A percentile compares a stretch with the other conserved stretches of the same genome.
Evolutionary conservation across 306 rosid species (phyloP).

Genomic region (Crotalaria pallida): DNA sequence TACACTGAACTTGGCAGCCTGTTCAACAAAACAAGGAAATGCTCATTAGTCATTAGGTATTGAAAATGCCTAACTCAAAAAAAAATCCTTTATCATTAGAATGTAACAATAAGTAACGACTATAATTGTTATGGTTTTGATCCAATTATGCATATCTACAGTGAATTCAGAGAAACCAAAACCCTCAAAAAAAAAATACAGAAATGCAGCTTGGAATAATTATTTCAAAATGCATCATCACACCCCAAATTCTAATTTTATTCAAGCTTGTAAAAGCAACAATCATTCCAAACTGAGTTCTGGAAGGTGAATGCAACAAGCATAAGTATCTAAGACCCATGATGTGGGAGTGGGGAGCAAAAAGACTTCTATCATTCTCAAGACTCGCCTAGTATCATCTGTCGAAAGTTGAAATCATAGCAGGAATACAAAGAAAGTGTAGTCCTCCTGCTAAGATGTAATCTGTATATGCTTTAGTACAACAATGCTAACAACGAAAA

Average conservation of each 20-base stretch:
- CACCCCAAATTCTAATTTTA: not conserved
- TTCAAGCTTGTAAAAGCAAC: not conserved
- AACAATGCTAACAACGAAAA: not conserved
- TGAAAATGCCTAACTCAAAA: not conserved
- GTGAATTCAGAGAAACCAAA: not conserved
- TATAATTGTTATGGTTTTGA: not conserved
- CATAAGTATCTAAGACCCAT: not conserved
- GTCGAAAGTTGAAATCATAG: not conserved
- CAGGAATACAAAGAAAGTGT: not conserved
- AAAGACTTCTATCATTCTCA: not conserved
- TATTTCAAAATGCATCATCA: not conserved
- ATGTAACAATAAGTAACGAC: not conserved
- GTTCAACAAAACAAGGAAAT: constrained; percentile 23
- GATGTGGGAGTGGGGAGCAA: not conserved
- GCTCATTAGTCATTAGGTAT: constrained; percentile 15
- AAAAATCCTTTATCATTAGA: not conserved
- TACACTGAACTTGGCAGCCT: constrained; percentile 29
- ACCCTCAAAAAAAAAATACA: not conserved
- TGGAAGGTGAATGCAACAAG: not conserved
- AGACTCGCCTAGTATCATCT: not conserved
- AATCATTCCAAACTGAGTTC: too few species aligned
- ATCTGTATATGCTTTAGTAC: not conserved
- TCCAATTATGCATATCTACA: not conserved
- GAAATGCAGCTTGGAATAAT: not conserved
- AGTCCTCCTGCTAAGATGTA: not conserved